phyloP scores from a whole-genome alignment of 495 filamentous ascomycete species.

The Parathielavia hyrcaniae region DNA sequence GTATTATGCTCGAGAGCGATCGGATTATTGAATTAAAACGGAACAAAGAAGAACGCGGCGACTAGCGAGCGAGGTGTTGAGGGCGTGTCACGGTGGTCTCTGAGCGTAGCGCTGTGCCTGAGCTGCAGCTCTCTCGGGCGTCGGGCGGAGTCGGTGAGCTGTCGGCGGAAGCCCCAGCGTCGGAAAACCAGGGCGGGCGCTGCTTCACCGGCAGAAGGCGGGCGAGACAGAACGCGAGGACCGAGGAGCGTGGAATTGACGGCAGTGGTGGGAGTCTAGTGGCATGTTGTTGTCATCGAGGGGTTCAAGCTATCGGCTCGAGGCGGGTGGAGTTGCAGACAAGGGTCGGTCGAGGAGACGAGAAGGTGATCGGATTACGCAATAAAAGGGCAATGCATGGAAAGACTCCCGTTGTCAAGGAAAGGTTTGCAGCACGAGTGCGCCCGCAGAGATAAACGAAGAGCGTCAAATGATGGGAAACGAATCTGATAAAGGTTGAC shows the following conservation, averaged over 20 bases:
- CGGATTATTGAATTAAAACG: not conserved
- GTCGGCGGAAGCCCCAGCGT: not conserved
- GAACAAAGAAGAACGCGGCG: not conserved
- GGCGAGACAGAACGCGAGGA: not conserved
- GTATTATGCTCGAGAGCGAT: not conserved
- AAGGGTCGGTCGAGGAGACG: constrained; percentile 7
- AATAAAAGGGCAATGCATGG: not conserved
- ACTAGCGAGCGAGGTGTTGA: constrained; percentile 1
- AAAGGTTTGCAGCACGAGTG: not conserved
- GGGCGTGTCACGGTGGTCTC: constrained; percentile 3
- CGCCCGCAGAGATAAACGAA: not conserved
- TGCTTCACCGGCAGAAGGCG: constrained; percentile 9
- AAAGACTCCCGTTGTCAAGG: not conserved
- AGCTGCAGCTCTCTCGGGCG: constrained; percentile 7
- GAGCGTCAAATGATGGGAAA: constrained; percentile 1
- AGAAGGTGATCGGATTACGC: not conserved
- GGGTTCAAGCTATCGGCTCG: constrained; percentile 9
- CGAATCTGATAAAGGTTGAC: not conserved
- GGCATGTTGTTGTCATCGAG: constrained; percentile 32
- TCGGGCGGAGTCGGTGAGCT: constrained; percentile 13
- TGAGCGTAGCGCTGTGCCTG: not conserved
- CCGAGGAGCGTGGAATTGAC: constrained; percentile 18
- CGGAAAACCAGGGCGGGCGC: not conserved
- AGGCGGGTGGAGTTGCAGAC: constrained; percentile 4
- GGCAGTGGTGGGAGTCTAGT: constrained; percentile 22